Evolutionary conservation across 169 alveolate genomes (phyloP).

Genomic region (Plasmodium malariae): DNA sequence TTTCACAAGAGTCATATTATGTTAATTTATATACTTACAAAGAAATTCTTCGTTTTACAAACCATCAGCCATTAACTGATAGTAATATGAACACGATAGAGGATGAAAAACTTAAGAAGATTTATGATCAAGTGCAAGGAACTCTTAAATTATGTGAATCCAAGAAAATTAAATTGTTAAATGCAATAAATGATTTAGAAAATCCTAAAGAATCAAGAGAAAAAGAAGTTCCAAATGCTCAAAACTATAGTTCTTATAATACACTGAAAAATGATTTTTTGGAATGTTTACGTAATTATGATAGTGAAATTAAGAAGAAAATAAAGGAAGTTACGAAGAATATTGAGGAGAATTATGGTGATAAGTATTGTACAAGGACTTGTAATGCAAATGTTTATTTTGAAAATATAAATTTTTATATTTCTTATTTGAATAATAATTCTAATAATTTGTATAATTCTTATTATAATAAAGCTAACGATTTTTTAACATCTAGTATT

Average conservation of each 20-base stretch:
- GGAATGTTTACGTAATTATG: constrained; percentile 6
- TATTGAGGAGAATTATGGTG: not conserved
- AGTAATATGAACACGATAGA: not conserved
- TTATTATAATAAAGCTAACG: constrained; percentile 3
- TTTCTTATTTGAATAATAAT: not conserved
- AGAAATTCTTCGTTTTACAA: constrained; percentile 20
- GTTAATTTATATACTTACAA: constrained; percentile 18
- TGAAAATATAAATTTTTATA: not conserved
- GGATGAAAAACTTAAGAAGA: not conserved
- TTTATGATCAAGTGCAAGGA: not conserved
- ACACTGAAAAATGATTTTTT: not conserved
- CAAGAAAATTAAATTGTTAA: not conserved
- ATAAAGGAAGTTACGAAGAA: not conserved
- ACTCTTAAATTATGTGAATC: not conserved
- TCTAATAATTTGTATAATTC: not conserved
- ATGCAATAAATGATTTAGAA: constrained; percentile 7
- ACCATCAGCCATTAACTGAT: not conserved
- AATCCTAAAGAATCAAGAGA: not conserved
- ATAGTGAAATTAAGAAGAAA: not conserved
- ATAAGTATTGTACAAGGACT: not conserved
- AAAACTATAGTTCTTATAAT: not conserved
- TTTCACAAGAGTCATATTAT: constrained; percentile 13
- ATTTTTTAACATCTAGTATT: constrained; percentile 4
- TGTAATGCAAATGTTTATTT: constrained; percentile 16
- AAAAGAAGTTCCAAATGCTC: not conserved